phyloP scores from a whole-genome alignment of 257 asterid species.

The Solanum paucissectum region DNA sequence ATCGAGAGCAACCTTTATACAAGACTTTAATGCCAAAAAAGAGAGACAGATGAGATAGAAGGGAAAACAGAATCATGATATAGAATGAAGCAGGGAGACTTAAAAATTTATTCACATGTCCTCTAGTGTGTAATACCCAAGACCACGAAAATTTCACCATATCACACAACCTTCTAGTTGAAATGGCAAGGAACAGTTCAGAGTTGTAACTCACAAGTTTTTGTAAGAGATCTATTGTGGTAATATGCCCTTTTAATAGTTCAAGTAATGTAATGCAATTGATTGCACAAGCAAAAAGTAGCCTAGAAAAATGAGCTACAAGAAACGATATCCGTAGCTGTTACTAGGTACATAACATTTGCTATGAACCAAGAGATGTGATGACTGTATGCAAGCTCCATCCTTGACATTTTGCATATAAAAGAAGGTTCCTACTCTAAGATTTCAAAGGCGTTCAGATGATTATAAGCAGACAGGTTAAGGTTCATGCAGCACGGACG shows the following conservation, averaged over 20 bases:
- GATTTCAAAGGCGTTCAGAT: neutral
- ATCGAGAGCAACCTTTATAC: constrained; percentile 69
- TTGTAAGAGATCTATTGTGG: neutral
- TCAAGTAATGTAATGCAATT: neutral
- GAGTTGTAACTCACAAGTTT: neutral
- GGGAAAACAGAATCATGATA: neutral
- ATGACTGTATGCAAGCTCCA: neutral
- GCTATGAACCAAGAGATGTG: neutral
- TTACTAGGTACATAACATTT: neutral
- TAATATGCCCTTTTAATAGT: neutral
- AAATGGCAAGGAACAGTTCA: neutral
- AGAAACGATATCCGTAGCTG: neutral
- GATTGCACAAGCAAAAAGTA: neutral
- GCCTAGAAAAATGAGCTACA: neutral
- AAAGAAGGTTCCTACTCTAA: neutral
- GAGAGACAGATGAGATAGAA: neutral
- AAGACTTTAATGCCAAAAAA: constrained; percentile 34
- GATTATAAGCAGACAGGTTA: neutral
- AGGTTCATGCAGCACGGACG: neutral
- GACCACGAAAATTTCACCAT: neutral
- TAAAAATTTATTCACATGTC: neutral
- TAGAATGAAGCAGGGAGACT: neutral
- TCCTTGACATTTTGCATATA: neutral
- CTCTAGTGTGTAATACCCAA: neutral
- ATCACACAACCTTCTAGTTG: neutral